These are phyloP conservation scores for Pelargonium australe DNA, from an alignment of 441 rosid genomes.

Conservation along the genomic window DNA sequence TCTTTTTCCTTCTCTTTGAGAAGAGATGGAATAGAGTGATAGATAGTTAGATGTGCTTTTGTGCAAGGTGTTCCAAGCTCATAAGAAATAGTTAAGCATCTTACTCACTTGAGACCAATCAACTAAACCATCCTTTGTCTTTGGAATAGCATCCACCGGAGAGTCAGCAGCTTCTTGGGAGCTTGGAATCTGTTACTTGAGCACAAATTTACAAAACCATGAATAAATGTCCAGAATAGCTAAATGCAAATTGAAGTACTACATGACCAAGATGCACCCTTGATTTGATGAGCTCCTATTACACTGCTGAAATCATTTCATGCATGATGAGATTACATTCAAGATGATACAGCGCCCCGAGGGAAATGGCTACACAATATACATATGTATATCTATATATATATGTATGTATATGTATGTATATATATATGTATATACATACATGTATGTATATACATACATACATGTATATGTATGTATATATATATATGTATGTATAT, in stretches of 20 bases:
- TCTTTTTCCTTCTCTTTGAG: not conserved
- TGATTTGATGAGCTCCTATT: not conserved
- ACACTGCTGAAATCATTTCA: not conserved
- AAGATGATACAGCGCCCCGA: not conserved
- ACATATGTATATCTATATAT: no score
- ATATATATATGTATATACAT: no score
- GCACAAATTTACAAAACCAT: constrained; percentile 7
- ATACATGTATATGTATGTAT: no score
- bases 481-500: not conserved
- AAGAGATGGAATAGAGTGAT: not conserved
- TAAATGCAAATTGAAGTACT: not conserved
- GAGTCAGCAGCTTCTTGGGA: constrained; percentile 52
- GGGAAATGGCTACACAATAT: no score
- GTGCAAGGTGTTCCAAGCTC: not conserved
- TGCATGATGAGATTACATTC: not conserved
- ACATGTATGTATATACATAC: no score
- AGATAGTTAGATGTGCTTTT: not conserved
- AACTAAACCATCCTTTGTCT: constrained; percentile 61
- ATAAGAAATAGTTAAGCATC: not conserved
- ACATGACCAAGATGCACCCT: not conserved
- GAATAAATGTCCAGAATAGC: not conserved
- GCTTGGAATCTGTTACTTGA: constrained; percentile 61
- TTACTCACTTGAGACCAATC: constrained; percentile 88
- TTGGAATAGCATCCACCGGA: constrained; percentile 57
- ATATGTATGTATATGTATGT: no score